These are phyloP conservation scores for Trichoderma gamsii DNA, from an alignment of 495 filamentous ascomycete genomes.

Conservation along the genomic window DNA sequence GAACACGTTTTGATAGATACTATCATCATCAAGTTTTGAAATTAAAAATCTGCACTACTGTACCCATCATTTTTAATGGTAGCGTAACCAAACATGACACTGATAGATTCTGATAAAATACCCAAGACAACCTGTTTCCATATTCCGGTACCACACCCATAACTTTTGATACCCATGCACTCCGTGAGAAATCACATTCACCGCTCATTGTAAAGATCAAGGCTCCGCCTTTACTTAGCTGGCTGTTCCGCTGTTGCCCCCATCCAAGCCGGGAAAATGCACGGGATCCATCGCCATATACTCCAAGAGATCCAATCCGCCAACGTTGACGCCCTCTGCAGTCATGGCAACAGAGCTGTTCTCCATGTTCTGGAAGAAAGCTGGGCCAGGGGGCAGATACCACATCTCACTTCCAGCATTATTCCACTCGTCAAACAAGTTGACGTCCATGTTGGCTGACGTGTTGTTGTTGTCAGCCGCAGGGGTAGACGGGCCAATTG, in stretches of 20 bases:
- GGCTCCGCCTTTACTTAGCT: not conserved
- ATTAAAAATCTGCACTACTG: no score
- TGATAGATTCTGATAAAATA: no score
- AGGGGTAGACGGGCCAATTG: constrained; percentile 40
- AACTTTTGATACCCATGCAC: not conserved
- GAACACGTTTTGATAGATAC: no score
- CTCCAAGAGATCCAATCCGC: constrained; percentile 50
- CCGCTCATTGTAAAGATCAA: not conserved
- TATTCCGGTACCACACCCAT: not conserved
- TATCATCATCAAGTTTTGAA: no score
- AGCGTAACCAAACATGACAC: no score
- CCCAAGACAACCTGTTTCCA: no score
- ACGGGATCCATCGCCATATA: constrained; percentile 51
- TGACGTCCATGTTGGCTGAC: constrained; percentile 23
- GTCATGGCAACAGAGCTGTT: constrained; percentile 49
- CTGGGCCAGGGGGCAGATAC: constrained; percentile 50
- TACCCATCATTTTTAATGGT: no score
- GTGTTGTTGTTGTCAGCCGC: constrained; percentile 26
- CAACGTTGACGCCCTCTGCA: constrained; percentile 52
- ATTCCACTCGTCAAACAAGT: constrained; percentile 39
- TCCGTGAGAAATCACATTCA: not conserved
- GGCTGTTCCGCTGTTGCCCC: not conserved
- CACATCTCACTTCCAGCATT: constrained; percentile 47
- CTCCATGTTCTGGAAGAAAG: constrained; percentile 50
- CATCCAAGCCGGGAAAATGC: constrained; percentile 34